These are phyloP conservation scores for Artomyces pyxidatus DNA, from an alignment of 768 basidiomycete species.

Conservation along the genomic window DNA sequence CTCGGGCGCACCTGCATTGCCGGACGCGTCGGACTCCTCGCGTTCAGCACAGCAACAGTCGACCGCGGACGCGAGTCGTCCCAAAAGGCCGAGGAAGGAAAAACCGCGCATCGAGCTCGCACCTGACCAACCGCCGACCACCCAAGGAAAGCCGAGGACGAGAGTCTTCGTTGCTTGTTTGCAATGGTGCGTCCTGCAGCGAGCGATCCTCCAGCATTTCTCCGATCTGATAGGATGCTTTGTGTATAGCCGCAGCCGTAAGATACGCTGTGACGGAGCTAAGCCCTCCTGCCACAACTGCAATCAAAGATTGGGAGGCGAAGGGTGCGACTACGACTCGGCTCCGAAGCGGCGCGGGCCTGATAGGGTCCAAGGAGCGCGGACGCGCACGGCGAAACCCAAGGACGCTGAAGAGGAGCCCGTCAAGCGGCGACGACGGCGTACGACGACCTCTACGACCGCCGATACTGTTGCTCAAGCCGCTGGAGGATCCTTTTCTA, in stretches of 20 bases:
- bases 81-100: slow-evolving; percentile 7
- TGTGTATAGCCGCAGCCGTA: slow-evolving; percentile 53
- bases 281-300: slow-evolving; percentile 75
- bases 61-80: too few species aligned
- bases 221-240: neutral
- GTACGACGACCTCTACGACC: neutral
- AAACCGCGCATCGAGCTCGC: slow-evolving; percentile 59
- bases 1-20: too few species aligned
- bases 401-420: slow-evolving; percentile 28
- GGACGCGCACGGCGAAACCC: slow-evolving; percentile 46
- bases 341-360: slow-evolving; percentile 75
- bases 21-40: too few species aligned
- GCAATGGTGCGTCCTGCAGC: slow-evolving; percentile 54
- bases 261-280: slow-evolving; percentile 78
- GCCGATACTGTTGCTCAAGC: neutral
- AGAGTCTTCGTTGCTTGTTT: slow-evolving; percentile 75
- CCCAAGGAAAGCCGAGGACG: slow-evolving; percentile 68
- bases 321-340: slow-evolving; percentile 58
- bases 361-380: slow-evolving; percentile 72
- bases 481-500: slow-evolving; percentile 1
- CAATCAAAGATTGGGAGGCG: slow-evolving; percentile 32
- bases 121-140: slow-evolving; percentile 70
- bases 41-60: too few species aligned
- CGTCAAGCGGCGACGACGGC: slow-evolving; percentile 16
- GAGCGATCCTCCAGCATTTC: slow-evolving; percentile 5